phyloP scores from a whole-genome alignment of 352 stramenopile species.

The Phytophthora lateralis region DNA sequence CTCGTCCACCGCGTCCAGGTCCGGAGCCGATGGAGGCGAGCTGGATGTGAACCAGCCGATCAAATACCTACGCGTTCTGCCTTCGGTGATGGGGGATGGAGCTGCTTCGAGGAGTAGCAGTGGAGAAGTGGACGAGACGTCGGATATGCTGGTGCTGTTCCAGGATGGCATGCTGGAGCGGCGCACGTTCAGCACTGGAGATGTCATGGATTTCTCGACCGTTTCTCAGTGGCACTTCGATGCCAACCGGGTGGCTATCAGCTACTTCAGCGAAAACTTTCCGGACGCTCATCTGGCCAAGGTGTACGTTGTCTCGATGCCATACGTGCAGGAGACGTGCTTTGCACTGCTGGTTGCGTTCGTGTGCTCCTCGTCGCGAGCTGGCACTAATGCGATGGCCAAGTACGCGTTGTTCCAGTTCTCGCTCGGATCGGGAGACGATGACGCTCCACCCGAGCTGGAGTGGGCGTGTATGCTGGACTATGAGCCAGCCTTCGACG shows the following conservation, averaged over 20 bases:
- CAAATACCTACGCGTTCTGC: constrained; percentile 55
- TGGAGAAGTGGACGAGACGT: constrained; percentile 40
- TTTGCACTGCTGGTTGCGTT: constrained; percentile 73
- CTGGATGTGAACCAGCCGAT: constrained; percentile 63
- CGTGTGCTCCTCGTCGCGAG: constrained; percentile 56
- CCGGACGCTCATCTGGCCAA: constrained; percentile 62
- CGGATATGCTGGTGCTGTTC: constrained; percentile 77
- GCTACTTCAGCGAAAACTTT: constrained; percentile 78
- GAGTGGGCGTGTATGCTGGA: constrained; percentile 72
- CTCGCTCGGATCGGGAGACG: constrained; percentile 36
- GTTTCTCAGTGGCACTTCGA: constrained; percentile 66
- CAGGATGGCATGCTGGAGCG: constrained; percentile 66
- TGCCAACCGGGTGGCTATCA: constrained; percentile 59
- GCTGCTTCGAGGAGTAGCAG: constrained; percentile 22
- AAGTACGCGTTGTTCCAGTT: constrained; percentile 85
- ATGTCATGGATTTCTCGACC: constrained; percentile 70
- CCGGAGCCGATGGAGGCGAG: constrained; percentile 33
- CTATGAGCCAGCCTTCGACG: constrained; percentile 66
- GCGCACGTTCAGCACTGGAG: constrained; percentile 66
- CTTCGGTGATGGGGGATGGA: constrained; percentile 28
- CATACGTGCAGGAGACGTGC: constrained; percentile 60
- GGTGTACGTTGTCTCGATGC: constrained; percentile 68
- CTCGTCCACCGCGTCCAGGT: constrained; percentile 37
- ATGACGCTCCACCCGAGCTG: constrained; percentile 39
- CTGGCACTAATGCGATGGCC: constrained; percentile 41